Evolutionary conservation across 139 green algal species (phyloP).

Genomic region (Pedinophyceae sp.): DNA sequence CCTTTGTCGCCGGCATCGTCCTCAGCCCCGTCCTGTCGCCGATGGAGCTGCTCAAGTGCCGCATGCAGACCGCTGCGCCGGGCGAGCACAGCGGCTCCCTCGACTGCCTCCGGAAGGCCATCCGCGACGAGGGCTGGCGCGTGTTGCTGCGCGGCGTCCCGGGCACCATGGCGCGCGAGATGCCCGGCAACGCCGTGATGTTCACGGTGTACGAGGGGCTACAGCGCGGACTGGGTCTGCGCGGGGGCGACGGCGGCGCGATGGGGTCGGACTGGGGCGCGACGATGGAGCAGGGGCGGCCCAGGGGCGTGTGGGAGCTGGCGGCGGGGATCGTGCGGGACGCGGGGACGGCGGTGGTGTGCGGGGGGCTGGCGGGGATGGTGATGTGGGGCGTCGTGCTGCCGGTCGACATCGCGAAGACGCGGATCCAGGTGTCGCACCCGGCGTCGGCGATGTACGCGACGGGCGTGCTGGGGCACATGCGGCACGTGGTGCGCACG

Average conservation of each 20-base stretch:
- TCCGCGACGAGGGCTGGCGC: constrained; percentile 12
- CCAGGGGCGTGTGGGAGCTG: constrained; percentile 14
- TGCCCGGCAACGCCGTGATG: constrained; percentile 24
- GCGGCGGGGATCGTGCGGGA: too few species aligned
- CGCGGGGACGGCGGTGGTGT: constrained; percentile 10
- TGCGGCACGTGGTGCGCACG: too few species aligned
- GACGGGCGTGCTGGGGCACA: too few species aligned
- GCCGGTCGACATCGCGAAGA: constrained; percentile 25
- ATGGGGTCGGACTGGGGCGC: too few species aligned
- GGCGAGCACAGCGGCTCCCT: too few species aligned
- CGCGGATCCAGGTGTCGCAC: constrained; percentile 21
- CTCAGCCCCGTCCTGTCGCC: constrained; percentile 53
- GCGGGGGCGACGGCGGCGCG: neutral
- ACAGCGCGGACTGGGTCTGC: too few species aligned
- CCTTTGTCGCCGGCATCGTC: constrained; percentile 33
- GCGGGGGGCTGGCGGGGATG: constrained; percentile 16
- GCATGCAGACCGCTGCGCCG: too few species aligned
- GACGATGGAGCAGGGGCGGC: constrained; percentile 7
- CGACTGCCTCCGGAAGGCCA: too few species aligned
- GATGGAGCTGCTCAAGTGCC: constrained; percentile 72
- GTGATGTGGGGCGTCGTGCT: constrained; percentile 23
- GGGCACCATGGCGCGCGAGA: constrained; percentile 17
- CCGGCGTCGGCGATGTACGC: too few species aligned
- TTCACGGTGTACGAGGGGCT: constrained; percentile 19
- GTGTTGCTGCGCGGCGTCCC: constrained; percentile 20